These are phyloP conservation scores for Agaricus bisporus DNA, from an alignment of 768 basidiomycete genomes.

Conservation along the genomic window DNA sequence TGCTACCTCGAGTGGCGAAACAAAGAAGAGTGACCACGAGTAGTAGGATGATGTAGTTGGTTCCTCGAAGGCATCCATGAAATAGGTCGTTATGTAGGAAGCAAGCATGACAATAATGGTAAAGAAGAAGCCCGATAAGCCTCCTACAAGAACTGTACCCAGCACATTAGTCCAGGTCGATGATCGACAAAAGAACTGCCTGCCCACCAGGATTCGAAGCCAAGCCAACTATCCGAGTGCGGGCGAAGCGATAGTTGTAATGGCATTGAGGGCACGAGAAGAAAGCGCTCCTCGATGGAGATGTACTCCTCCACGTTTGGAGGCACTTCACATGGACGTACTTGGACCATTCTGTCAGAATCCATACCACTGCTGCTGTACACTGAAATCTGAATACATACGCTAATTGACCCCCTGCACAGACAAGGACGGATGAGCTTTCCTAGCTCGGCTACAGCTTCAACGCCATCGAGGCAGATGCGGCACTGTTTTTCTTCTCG, in stretches of 20 bases:
- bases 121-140: conserved; percentile 55
- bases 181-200: background rate
- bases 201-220: conserved; percentile 69
- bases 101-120: conserved; percentile 59
- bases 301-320: conserved; percentile 64
- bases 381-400: conserved; percentile 20
- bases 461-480: conserved; percentile 72
- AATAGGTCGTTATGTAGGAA: conserved; percentile 64
- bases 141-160: conserved; percentile 54
- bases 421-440: conserved; percentile 78
- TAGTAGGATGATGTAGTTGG: conserved; percentile 29
- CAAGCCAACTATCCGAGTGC: conserved; percentile 64
- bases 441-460: conserved; percentile 56
- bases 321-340: conserved; percentile 78
- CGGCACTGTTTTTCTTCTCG: conserved; percentile 64
- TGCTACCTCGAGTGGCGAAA: conserved; percentile 52
- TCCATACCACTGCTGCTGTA: conserved; percentile 11
- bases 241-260: conserved; percentile 70
- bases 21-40: conserved; percentile 34
- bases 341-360: conserved; percentile 27
- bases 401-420: conserved; percentile 74
- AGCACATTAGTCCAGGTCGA: conserved; percentile 9
- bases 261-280: conserved; percentile 77
- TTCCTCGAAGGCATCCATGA: conserved; percentile 57
- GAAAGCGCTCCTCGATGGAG: conserved; percentile 60